phyloP scores from a whole-genome alignment of 345 rosid genomes.

The Gossypioides kirkii region DNA sequence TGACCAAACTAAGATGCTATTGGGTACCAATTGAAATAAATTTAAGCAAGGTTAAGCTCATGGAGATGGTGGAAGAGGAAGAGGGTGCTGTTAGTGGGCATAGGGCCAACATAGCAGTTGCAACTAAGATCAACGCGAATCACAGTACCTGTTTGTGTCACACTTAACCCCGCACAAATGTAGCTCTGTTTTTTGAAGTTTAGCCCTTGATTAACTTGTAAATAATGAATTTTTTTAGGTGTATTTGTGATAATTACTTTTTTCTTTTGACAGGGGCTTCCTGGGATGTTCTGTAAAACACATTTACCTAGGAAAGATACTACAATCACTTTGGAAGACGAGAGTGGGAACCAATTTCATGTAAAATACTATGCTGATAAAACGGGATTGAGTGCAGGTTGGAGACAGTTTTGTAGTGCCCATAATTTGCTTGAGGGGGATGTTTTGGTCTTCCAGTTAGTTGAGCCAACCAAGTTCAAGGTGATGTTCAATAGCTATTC shows the following conservation, averaged over 20 bases:
- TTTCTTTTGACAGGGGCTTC: constrained; percentile 56
- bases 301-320: constrained; percentile 49
- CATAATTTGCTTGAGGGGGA: constrained; percentile 78
- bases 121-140: constrained; percentile 24
- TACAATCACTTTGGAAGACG: constrained; percentile 53
- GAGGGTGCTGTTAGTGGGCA: background rate
- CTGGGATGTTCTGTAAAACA: constrained; percentile 61
- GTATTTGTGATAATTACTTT: background rate
- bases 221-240: background rate
- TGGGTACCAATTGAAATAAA: constrained; percentile 4
- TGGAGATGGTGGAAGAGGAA: constrained; percentile 14
- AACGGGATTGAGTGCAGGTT: constrained; percentile 92
- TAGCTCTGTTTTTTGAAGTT: too few species aligned
- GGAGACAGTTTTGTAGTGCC: constrained; percentile 68
- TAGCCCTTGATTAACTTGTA: too few species aligned
- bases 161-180: constrained; percentile 24
- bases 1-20: constrained; percentile 21
- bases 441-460: constrained; percentile 69
- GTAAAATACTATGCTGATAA: constrained; percentile 53
- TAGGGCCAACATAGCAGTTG: background rate
- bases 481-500: constrained; percentile 26
- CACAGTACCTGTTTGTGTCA: constrained; percentile 8
- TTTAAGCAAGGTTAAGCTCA: constrained; percentile 15
- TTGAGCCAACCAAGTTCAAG: constrained; percentile 59
- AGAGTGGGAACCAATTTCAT: constrained; percentile 28